Percentiles rank a stretch among this genome's conserved stretches.
These are phyloP conservation scores for Pelargonium cotyledonis DNA, from an alignment of 441 rosid genomes.

Conservation along the genomic window DNA sequence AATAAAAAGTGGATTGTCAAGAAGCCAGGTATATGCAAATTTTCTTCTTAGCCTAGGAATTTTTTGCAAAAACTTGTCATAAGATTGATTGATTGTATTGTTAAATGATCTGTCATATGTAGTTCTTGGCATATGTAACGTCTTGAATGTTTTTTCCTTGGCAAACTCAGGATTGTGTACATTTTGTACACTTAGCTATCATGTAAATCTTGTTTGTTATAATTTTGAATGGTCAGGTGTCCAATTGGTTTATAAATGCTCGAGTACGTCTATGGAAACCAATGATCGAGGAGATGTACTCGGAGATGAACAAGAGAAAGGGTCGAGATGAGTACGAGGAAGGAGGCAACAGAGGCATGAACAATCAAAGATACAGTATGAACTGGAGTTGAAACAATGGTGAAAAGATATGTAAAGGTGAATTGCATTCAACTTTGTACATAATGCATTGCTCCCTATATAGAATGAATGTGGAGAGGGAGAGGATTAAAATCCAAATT, in stretches of 20 bases:
- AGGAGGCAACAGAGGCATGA: not conserved
- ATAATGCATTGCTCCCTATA: too few relatives aligned
- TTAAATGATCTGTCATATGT: not conserved
- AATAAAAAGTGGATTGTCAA: conserved; percentile 71
- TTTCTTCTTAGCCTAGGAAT: too few relatives aligned
- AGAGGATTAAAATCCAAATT: too few relatives aligned
- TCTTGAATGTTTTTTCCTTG: not conserved
- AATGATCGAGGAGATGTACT: conserved; percentile 7
- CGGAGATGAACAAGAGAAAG: conserved; percentile 6
- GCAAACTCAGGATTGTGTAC: too few relatives aligned
- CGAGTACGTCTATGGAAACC: conserved; percentile 3
- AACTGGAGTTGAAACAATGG: not conserved
- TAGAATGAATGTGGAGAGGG: too few relatives aligned
- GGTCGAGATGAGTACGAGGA: not conserved
- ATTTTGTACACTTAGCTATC: not conserved
- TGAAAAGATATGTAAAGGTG: too few relatives aligned
- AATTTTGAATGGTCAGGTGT: not conserved
- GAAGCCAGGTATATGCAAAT: conserved; percentile 60
- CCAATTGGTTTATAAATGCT: conserved; percentile 6
- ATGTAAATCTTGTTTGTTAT: not conserved
- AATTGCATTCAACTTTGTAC: too few relatives aligned
- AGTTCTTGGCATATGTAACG: not conserved
- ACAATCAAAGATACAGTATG: not conserved
- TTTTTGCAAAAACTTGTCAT: too few relatives aligned
- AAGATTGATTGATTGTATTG: too few relatives aligned